Evolutionary conservation across 2,329 filamentous ascomycete genomes (phyloP).

Genomic region (Helminthosporium solani): DNA sequence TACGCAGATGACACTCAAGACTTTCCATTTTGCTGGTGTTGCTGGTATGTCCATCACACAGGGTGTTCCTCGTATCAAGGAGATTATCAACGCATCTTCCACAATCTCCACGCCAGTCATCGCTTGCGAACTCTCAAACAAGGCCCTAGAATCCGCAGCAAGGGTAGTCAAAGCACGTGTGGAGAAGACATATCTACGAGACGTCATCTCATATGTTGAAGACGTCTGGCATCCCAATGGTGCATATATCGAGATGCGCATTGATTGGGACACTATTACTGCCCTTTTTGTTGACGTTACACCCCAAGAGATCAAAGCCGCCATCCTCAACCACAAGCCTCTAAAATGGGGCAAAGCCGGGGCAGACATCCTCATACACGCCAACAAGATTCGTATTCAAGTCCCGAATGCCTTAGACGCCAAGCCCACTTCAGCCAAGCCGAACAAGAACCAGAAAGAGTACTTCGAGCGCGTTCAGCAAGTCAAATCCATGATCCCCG

Average conservation of each 20-base stretch:
- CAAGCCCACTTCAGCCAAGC: slow-evolving; percentile 28
- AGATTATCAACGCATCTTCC: slow-evolving; percentile 98
- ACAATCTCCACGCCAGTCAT: slow-evolving; percentile 93
- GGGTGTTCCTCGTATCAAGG: slow-evolving; percentile 99
- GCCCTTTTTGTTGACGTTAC: slow-evolving; percentile 80
- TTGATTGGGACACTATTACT: slow-evolving; percentile 76
- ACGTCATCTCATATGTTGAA: slow-evolving; percentile 78
- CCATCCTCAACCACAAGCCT: slow-evolving; percentile 79
- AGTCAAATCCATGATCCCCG: slow-evolving; percentile 77
- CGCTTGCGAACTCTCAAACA: slow-evolving; percentile 77
- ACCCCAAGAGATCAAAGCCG: slow-evolving; percentile 69
- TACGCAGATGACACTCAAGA: slow-evolving; percentile 98
- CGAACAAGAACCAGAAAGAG: slow-evolving; percentile 54
- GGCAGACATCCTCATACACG: slow-evolving; percentile 49
- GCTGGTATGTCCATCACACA: slow-evolving; percentile 99
- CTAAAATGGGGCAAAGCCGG: slow-evolving; percentile 72
- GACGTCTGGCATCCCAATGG: slow-evolving; percentile 81
- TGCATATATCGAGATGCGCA: slow-evolving; percentile 75
- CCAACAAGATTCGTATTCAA: slow-evolving; percentile 67
- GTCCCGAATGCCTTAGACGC: slow-evolving; percentile 54
- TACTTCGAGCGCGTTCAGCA: slow-evolving; percentile 79
- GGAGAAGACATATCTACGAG: slow-evolving; percentile 88
- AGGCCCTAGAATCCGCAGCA: slow-evolving; percentile 73
- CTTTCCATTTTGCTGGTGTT: slow-evolving; percentile 99
- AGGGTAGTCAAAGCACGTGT: slow-evolving; percentile 89